phyloP scores from a whole-genome alignment of 1,139 yeast species.

The Suhomyces yuchorum region DNA sequence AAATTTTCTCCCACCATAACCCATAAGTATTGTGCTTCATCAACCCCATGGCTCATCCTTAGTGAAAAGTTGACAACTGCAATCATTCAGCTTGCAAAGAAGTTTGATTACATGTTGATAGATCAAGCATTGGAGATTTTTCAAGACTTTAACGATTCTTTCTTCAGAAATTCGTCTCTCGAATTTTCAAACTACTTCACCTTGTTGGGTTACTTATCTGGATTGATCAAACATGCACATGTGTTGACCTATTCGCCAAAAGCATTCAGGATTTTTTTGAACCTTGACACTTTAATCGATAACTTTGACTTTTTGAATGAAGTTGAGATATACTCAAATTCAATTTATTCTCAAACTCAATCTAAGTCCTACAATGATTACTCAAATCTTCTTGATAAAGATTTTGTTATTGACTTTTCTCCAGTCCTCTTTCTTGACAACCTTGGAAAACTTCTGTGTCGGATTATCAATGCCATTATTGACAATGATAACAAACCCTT shows the following conservation, averaged over 20 bases:
- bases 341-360: conserved; percentile 21
- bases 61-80: conserved; percentile 40
- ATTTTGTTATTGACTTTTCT: conserved; percentile 34
- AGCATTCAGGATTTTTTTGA: conserved; percentile 36
- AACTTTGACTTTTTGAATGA: conserved; percentile 44
- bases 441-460: conserved; percentile 41
- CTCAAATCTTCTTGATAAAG: conserved; percentile 31
- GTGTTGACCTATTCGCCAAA: conserved; percentile 33
- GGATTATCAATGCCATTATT: conserved; percentile 35
- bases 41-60: conserved; percentile 41
- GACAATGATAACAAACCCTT: conserved; percentile 27
- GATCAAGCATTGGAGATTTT: conserved; percentile 35
- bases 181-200: conserved; percentile 45
- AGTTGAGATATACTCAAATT: conserved; percentile 38
- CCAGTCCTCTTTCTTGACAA: conserved; percentile 51
- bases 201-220: conserved; percentile 49
- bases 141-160: conserved; percentile 28
- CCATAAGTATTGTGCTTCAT: conserved; percentile 26
- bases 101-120: conserved; percentile 29
- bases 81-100: conserved; percentile 39
- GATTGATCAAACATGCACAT: conserved; percentile 37
- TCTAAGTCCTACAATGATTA: conserved; percentile 23
- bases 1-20: conserved; percentile 30
- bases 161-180: conserved; percentile 25
- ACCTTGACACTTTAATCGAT: conserved; percentile 43